Conservation (phyloP, 2,329 filamentous ascomycete species). For the Sporothrix protearum region DNA sequence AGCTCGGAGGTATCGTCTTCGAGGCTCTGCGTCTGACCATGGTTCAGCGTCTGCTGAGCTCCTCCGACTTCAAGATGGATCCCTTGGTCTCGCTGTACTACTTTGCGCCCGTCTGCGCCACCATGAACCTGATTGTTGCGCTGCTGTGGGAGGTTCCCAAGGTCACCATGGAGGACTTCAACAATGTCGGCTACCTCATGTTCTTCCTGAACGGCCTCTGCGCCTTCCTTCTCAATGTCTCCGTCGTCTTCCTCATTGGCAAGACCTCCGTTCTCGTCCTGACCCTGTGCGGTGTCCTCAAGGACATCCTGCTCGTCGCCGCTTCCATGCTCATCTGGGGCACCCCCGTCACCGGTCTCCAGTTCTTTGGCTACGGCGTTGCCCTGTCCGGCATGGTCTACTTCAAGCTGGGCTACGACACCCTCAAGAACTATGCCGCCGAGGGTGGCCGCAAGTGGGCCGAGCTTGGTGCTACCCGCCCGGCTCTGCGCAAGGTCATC, state of each 20-base stretch:
- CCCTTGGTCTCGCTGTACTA: conserved; percentile 86
- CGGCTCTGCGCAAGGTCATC: conserved; percentile 72
- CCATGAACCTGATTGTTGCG: conserved; percentile 73
- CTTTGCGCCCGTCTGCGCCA: conserved; percentile 78
- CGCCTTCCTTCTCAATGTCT: conserved; percentile 79
- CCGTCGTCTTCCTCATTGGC: conserved; percentile 82
- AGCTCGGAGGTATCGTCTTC: conserved; percentile 73
- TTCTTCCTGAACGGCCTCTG: conserved; percentile 73
- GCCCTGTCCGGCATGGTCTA: conserved; percentile 75
- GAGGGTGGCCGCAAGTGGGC: conserved; percentile 76
- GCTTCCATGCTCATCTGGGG: conserved; percentile 80
- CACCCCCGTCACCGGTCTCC: conserved; percentile 68
- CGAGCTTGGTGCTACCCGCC: conserved; percentile 75
- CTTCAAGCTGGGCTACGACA: conserved; percentile 82
- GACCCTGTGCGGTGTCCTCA: conserved; percentile 81
- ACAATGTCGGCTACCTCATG: conserved; percentile 67
- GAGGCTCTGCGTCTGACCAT: conserved; percentile 80
- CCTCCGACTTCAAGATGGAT: conserved; percentile 87
- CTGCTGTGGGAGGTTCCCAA: conserved; percentile 70
- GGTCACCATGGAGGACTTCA: conserved; percentile 65
- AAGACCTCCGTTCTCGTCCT: conserved; percentile 83
- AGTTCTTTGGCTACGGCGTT: conserved; percentile 81
- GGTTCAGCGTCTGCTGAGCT: conserved; percentile 78
- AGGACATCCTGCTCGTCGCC: conserved; percentile 78
- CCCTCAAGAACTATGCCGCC: conserved; percentile 73